Evolutionary conservation across 495 filamentous ascomycete genomes (phyloP), one percentile per base, ranked within the genome.

Genomic region (Oleoguttula mirabilis): DNA sequence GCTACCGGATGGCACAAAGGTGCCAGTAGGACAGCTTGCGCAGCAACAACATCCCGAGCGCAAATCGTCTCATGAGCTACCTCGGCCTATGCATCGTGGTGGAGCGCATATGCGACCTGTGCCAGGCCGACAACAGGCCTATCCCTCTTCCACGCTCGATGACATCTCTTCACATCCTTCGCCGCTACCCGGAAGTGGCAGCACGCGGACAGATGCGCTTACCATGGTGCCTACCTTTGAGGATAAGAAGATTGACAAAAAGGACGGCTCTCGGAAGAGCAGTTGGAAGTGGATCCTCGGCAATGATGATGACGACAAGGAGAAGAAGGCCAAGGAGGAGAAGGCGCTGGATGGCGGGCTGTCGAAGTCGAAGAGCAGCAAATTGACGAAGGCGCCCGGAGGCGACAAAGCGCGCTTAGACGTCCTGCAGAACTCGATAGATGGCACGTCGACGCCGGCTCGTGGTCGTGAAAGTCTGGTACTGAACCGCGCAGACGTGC

Each of bases 391-490:
- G 59, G 66, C 69, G 16, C 32, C 37, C 5, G n/a, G n/a, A n/a
- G 68, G 79, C 44, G 85, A 88, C 48, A 80, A 75, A 50, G 75
- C 87, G 17, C 76, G 88, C 3, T 64, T 92, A 35, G 88, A 95
- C 48, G 69, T 85, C 6, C 60, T 88, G 20, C 83, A 93, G 54
- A 79, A 72, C 42, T 88, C 88, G 0, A 84, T 85, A 54, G 87
- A 83, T 40, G 63, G 63, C 36, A 59, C 24, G 8, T 6, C 32
- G 7, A 32, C 20, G 14, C 42, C 41, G 28, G 11, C 37, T 36
- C 76, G 80, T 41, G 79, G 82, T n/a, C 75, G 88, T 30, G 88
- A 94, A 60, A 90, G 83, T 55, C 54, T 90, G 19, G 67, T 86
- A 7, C 59, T 93, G 10, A 85, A 94, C 51, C 77, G 88, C n/a